Base-by-base conservation (phyloP, 2,329 filamentous ascomycete species). In the Annulohypoxylon truncatum region DNA sequence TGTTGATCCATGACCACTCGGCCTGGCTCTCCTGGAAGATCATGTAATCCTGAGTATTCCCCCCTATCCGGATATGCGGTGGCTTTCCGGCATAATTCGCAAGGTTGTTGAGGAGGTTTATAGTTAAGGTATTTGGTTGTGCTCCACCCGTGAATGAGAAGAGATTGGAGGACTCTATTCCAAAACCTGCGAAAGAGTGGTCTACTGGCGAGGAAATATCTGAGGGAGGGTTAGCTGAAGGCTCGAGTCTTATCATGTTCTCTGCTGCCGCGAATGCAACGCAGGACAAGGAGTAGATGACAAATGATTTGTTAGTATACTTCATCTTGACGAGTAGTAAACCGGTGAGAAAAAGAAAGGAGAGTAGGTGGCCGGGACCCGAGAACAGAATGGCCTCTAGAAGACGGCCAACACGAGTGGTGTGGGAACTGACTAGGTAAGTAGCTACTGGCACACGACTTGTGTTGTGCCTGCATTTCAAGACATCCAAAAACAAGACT, bases 11-110 rank as follows among this genome's bases (percentile, higher is more conserved):
- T 15, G 67, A 69, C 70, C 78, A 82, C 15, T 76, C 65, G 26
- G 73, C 63, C 61, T 81, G 79, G 48, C 71, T 72, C 10, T 72
- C 59, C 56, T 81, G 74, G 69, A 77, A 85, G 29, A 84, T 70
- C 77, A 84, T 82, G 72, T 84, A 83, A 67, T 85, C 83, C 64
- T 80, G 78, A 1, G 83, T 84, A 72, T 85, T 85, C 57, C 83
- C 83, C 60, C 83, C 83, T 6, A 85, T 70, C 4, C 83, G 80
- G 31, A 85, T 78, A 71, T 84, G 81, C 1, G 82, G 79, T 7
- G 83, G 82, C 31, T 79, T 78, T 51, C 83, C 83, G 1, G 82
- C 78, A 69, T 84, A 84, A 69, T 80, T 79, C 52, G 80, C 80
- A 40, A 85, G 78, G 72, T 84, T 84, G 65, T 80, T 76, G 12